Evolutionary conservation across 768 basidiomycete species (phyloP), one percentile per base, ranked within the genome.

Genomic region (Suillus paluster): DNA sequence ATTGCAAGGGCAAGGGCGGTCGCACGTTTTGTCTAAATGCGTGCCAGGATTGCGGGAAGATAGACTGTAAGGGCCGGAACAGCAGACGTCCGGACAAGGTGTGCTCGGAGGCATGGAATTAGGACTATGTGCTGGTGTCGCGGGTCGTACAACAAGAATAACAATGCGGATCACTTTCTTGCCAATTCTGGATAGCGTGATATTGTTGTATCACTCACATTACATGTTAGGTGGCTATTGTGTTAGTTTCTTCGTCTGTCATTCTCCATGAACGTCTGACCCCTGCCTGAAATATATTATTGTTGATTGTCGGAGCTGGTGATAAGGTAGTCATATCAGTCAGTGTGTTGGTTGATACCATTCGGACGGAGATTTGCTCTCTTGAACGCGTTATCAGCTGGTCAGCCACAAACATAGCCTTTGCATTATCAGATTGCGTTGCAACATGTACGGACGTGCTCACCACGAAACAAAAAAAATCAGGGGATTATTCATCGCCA

Each of bases 1-100:
- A 90, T 25, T 94, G 91, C 73, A 93, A 92, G 71, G 91, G 91
- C 54, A 93, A 92, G 67, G 91, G 91, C 4, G 91, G 91, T 5
- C 79, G 90, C 42, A 78, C 79, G 48, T 92, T 91, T 70, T 94
- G 91, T 70, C 78, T 77, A 67, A 92, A 87, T 71, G 78, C 85
- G 45, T 93, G 91, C 65, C 89, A 91, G 77, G 91, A 94, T 73
- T 94, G 92, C 71, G 89, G 90, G n/a, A 88, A 89, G 78, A 67
- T 88, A 65, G 88, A 90, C 17, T 94, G 91, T 69, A 86, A 82
- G 67, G 91, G 91, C 27, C 79, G 91, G 74, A 92, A 91, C 68
- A 90, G 87, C 69, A 81, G 91, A 71, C 78, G 89, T 52, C 91
- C 92, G 7, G 91, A 92, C 68, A 88, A 90, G 73, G 83, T 80